Base-by-base conservation (phyloP, 2,329 filamentous ascomycete species). In the Colletotrichum abscissum region DNA sequence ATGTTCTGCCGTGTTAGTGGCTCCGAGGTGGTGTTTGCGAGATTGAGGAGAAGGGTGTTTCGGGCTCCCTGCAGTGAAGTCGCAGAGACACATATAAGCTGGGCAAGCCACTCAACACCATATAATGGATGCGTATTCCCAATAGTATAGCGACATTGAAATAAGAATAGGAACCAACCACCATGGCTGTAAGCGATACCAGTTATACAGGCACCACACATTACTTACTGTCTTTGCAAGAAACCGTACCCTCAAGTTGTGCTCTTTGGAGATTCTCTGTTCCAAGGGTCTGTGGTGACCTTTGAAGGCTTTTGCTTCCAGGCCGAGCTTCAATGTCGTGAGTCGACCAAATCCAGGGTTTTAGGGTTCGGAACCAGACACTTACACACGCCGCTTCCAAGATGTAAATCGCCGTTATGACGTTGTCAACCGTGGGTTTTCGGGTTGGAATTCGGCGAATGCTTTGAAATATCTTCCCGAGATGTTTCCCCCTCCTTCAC, bases 261-360 rank as follows among this genome's bases (percentile, higher is more conserved):
- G 75, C 90, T 98, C 28, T 93, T 98, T 75, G 96, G 96, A 67
- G 97, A 98, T 84, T 97, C 94, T 38, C 92, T 98, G 74, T 92
- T 96, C 62, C 92, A 98, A 79, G 86, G 88, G 55, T 89, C 91
- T 2, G 89, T 89, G 75, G 86, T 88, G 46, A 86, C 91, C 62
- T 83, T 88, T 12, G 84, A 90, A 69, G 94, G 93, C 19, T 96
- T 95, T 82, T 94, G 89, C 0, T 94, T 97, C 78, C 90, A 92
- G 71, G 89, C 93, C 26, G 91, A 90, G 19, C 85, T 98, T 3
- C 91, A 95, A 80, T 83, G 90, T 76, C 88, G 93, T 95, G 77
- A 80, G 88, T 85, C 14, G 28, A 6, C 14, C 14, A 26, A 3
- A 26, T 28, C 14, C 38, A 35, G 6, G 33, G 38, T 88, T 92